phyloP scores from a whole-genome alignment of 1,284 basidiomycete genomes.

The Entoloma clypeatum region DNA sequence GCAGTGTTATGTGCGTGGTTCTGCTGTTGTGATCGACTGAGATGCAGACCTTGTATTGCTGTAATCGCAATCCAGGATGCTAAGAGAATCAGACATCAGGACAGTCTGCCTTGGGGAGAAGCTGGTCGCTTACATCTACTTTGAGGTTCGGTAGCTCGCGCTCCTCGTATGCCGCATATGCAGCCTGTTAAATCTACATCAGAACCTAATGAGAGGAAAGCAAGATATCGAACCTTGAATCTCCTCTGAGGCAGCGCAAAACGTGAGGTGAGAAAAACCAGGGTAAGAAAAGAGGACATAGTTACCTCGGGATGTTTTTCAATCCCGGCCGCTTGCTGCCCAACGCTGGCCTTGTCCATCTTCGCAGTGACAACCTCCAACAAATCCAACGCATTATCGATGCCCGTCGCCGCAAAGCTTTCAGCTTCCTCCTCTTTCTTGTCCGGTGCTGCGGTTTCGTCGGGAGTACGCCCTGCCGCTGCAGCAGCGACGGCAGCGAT shows the following conservation, averaged over 20 bases:
- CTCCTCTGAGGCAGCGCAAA: constrained; percentile 51
- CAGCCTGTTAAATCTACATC: constrained; percentile 48
- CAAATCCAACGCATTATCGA: constrained; percentile 91
- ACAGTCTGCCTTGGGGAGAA: not conserved
- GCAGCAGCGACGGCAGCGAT: constrained; percentile 58
- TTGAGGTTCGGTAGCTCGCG: constrained; percentile 78
- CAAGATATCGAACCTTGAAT: constrained; percentile 59
- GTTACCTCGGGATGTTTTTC: constrained; percentile 94
- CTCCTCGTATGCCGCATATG: constrained; percentile 92
- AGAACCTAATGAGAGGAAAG: constrained; percentile 9
- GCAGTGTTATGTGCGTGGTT: constrained; percentile 10
- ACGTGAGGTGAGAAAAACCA: constrained; percentile 10
- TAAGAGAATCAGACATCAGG: constrained; percentile 28
- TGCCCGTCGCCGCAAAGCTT: constrained; percentile 79
- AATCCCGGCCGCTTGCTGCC: constrained; percentile 77
- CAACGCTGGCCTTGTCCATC: constrained; percentile 88
- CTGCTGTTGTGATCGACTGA: constrained; percentile 5
- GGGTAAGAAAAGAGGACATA: constrained; percentile 23
- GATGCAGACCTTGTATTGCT: constrained; percentile 79
- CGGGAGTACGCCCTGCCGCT: constrained; percentile 7
- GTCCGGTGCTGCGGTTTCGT: no score
- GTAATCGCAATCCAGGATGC: constrained; percentile 79
- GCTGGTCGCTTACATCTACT: constrained; percentile 53
- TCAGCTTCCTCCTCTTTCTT: constrained; percentile 48
- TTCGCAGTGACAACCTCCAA: constrained; percentile 87